These are phyloP conservation scores for Psilocybe mexicana DNA, from an alignment of 1,284 basidiomycete genomes.

Conservation along the genomic window DNA sequence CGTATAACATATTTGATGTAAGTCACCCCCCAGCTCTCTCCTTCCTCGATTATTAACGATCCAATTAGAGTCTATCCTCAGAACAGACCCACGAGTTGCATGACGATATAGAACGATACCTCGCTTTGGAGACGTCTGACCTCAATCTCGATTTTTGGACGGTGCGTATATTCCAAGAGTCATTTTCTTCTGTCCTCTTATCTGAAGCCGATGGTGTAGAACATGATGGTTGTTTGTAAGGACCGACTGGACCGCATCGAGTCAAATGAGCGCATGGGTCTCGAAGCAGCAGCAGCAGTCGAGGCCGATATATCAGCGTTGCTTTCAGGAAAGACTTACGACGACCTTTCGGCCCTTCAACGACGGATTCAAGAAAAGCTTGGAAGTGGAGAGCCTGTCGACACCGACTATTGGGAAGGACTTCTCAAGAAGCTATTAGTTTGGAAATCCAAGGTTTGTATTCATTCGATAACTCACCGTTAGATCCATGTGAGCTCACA, in stretches of 20 bases:
- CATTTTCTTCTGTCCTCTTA: background rate
- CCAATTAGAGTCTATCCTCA: conserved; percentile 74
- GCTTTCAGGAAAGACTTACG: conserved; percentile 79
- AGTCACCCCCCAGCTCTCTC: conserved; percentile 29
- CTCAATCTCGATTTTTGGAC: conserved; percentile 97
- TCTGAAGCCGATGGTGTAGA: conserved; percentile 42
- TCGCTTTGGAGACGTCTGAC: conserved; percentile 83
- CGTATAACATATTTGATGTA: conserved; percentile 95
- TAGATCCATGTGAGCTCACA: conserved; percentile 6
- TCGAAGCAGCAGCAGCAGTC: conserved; percentile 73
- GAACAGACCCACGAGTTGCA: conserved; percentile 93
- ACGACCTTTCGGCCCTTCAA: conserved; percentile 84
- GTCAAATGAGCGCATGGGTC: conserved; percentile 56
- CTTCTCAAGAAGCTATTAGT: conserved; percentile 92
- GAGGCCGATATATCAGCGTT: conserved; percentile 77
- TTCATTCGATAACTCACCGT: background rate
- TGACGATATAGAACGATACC: conserved; percentile 92
- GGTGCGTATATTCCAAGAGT: conserved; percentile 45
- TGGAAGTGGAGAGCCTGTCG: conserved; percentile 89
- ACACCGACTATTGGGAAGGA: conserved; percentile 98
- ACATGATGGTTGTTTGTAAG: conserved; percentile 97
- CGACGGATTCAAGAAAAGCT: conserved; percentile 88
- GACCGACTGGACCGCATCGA: conserved; percentile 84
- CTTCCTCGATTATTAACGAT: conserved; percentile 21
- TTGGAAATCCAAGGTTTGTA: conserved; percentile 91